A percentile compares a stretch with the other conserved stretches of the same genome.
Conservation (phyloP, 208 protist species). For the Novymonas esmeraldas region DNA sequence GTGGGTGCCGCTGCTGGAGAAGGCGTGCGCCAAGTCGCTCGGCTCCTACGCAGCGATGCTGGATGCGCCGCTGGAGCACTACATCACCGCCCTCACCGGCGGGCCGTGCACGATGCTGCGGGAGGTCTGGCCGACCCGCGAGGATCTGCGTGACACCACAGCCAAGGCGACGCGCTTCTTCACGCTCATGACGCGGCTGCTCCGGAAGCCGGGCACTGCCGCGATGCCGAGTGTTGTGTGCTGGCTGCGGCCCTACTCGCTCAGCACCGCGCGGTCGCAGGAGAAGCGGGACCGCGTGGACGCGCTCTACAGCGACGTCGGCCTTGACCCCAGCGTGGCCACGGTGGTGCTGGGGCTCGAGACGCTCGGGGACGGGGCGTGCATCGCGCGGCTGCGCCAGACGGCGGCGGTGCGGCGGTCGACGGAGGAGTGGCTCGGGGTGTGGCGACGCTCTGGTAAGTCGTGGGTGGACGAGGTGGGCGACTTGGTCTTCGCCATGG, state of each 20-base stretch:
- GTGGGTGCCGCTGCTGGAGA: conserved; percentile 78
- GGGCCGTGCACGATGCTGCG: conserved; percentile 35
- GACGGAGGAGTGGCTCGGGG: conserved; percentile 19
- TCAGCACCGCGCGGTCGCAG: conserved; percentile 37
- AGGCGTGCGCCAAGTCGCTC: conserved; percentile 79
- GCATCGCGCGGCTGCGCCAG: conserved; percentile 34
- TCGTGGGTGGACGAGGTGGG: conserved; percentile 43
- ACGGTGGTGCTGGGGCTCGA: conserved; percentile 42
- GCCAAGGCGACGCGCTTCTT: conserved; percentile 18
- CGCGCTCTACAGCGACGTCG: conserved; percentile 38
- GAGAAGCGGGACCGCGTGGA: conserved; percentile 31
- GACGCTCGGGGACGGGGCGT: conserved; percentile 16
- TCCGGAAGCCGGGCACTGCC: neutral
- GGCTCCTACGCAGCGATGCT: conserved; percentile 66
- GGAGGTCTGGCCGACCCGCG: conserved; percentile 37
- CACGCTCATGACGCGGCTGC: conserved; percentile 7
- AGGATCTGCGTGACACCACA: conserved; percentile 17
- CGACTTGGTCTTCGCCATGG: conserved; percentile 29
- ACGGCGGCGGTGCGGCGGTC: conserved; percentile 8
- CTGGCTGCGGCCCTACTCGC: conserved; percentile 37
- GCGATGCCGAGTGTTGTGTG: conserved; percentile 6
- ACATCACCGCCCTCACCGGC: conserved; percentile 49
- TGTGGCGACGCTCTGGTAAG: conserved; percentile 45
- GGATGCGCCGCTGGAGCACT: conserved; percentile 40
- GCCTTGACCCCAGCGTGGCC: conserved; percentile 32